Evolutionary conservation across 208 protist genomes (phyloP).

Genomic region (Polymyxa betae): DNA sequence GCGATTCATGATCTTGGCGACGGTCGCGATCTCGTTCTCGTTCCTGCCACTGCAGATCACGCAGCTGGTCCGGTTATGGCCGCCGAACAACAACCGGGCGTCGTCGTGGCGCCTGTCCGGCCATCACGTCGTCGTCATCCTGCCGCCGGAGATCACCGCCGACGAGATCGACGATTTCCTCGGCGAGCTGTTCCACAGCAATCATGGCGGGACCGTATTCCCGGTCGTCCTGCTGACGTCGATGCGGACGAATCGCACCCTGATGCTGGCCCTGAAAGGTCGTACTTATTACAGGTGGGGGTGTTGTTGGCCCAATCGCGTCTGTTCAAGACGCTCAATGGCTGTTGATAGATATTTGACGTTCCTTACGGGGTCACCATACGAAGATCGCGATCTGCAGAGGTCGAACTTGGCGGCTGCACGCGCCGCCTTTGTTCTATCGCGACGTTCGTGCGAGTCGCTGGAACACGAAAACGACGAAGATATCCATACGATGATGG

Average conservation of each 20-base stretch:
- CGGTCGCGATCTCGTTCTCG: not conserved
- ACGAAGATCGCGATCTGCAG: constrained; percentile 43
- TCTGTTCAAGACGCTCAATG: too few relatives aligned
- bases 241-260: not conserved
- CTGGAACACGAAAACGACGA: constrained; percentile 19
- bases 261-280: not conserved
- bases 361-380: not conserved
- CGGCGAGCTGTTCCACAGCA: not conserved
- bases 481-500: constrained; percentile 12
- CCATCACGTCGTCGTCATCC: constrained; percentile 15
- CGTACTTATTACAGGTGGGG: not conserved
- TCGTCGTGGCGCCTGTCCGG: not conserved
- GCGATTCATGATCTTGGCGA: not conserved
- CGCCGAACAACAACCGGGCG: not conserved
- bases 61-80: not conserved
- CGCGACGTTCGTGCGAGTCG: not conserved
- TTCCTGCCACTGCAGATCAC: not conserved
- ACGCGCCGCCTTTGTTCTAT: not conserved
- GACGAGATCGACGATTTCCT: constrained; percentile 16
- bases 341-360: constrained; percentile 14
- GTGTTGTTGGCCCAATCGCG: too few relatives aligned
- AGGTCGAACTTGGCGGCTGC: not conserved
- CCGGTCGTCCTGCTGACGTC: not conserved
- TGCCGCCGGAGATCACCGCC: constrained; percentile 1
- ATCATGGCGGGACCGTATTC: not conserved